These are phyloP conservation scores for Paramecium tetraurelia DNA, from an alignment of 73 alveolate genomes.

Conservation along the genomic window DNA sequence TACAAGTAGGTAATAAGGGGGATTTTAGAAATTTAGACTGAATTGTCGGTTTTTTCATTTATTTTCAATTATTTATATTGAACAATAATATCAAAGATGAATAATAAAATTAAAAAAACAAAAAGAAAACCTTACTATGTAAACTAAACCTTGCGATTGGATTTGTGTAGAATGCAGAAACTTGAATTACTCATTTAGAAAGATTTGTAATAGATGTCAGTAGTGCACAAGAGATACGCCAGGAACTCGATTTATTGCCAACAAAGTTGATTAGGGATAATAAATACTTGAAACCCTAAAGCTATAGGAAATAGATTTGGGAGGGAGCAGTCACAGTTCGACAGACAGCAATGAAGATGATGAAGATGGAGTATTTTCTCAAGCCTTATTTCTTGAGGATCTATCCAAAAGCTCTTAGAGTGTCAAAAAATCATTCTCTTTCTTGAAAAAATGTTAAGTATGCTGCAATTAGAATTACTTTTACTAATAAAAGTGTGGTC, in stretches of 20 bases:
- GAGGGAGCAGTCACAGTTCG: background rate
- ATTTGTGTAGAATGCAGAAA: slow-evolving; percentile 79
- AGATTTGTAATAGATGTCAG: slow-evolving; percentile 87
- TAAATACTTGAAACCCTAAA: background rate
- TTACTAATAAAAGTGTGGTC: slow-evolving; percentile 14
- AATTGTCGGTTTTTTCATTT: slow-evolving; percentile 24
- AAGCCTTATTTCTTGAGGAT: slow-evolving; percentile 37
- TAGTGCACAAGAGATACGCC: slow-evolving; percentile 36
- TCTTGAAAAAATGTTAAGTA: slow-evolving; percentile 9
- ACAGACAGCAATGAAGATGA: slow-evolving; percentile 21
- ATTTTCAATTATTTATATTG: background rate
- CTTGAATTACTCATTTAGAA: slow-evolving; percentile 86
- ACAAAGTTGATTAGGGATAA: background rate
- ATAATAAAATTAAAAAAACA: background rate
- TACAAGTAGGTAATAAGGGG: background rate
- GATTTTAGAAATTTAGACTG: background rate
- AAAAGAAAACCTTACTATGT: background rate
- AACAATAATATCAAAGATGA: background rate
- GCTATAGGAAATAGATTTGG: background rate
- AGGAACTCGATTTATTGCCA: slow-evolving; percentile 37
- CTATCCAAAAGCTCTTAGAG: background rate
- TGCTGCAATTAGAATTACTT: slow-evolving; percentile 40
- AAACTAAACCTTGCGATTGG: slow-evolving; percentile 89
- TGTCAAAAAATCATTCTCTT: background rate
- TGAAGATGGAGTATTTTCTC: background rate